Base-by-base conservation (phyloP, 345 rosid genomes). In the Brassica cretica region DNA sequence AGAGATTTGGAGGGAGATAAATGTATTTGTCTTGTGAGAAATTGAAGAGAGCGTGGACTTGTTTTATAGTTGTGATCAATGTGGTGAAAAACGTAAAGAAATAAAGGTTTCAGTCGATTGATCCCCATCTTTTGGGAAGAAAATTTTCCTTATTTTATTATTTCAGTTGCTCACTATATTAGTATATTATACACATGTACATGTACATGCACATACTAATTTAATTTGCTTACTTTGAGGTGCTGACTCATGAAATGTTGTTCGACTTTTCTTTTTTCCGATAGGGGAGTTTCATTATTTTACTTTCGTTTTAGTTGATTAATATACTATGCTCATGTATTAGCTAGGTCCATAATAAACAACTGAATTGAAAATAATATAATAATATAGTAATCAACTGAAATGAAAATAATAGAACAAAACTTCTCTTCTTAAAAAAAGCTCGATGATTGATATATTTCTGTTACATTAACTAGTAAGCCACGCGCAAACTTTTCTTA, bases 1-100 rank as follows among this genome's bases (percentile, higher is more conserved):
- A 71, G 76, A 32, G 53, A 35, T 24, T 27, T 29, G 46, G 68
- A 58, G 49, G 12, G 66, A 9, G 53, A 1, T 35, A n/a, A 67
- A 58, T 10, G 64, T 49, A 16, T 8, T 21, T 64, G 70, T 51
- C 66, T 58, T 56, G 80, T 56, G 65, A 77, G 46, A 58, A 74
- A 78, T 46, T 65, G 72, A 21, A 68, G 58, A 76, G 78, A 73
- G 15, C 35, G 74, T 70, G 77, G 85, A 76, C 30, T 74, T 70
- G 83, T 46, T 84, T 87, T 86, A 87, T 88, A 87, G 75, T 44
- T 72, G 79, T 62, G 71, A 46, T 24, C 55, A 53, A 76, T 51
- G 72, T 62, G 89, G 88, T 64, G 66, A 64, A 87, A 58, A 76
- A 70, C 76, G 76, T 75, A 15, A 62, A 33, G 33, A 56, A 44